Base-by-base conservation (phyloP, 176 grass and related monocot species). In the Avena eriantha region DNA sequence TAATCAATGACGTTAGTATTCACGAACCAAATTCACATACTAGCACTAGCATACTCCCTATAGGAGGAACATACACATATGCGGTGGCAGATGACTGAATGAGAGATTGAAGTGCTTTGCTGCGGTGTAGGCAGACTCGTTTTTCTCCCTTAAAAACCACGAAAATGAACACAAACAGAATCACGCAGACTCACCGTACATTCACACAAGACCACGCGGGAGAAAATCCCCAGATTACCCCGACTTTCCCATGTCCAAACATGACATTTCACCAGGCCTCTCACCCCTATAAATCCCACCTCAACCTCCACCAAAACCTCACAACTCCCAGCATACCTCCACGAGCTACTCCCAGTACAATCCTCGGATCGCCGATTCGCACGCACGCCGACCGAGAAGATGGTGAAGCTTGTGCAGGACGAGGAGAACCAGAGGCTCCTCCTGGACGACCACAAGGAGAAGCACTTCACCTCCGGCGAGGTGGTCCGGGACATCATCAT, bases 401-500 rank as follows among this genome's bases (percentile, higher is more conserved):
- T 91, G 84, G 87, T 78, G 36, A 26, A 79, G 26, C 31, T 39
- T 3, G 86, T 80, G 78, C 86, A 71, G 21, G 91, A 90, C 59
- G 91, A 85, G 78, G 84, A 91, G 87, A 90, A 85, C 88, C 86
- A 91, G 82, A 56, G 39, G 87, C 91, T 92, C 73, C 84, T 94
- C 18, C 82, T 93, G 50, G 82, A 70, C 43, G 67, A 92, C 39
- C 93, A 98, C 90, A 91, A 80, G 18, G 96, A 98, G 82, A 95
- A 91, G 79, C 96, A 98, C 87, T 98, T 98, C 92, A 98, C 90
- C 58, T 84, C 96, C 31, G 35, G 93, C 35, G 89, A 98, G 70
- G 92, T 98, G 69, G 93, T 98, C 68, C 88, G 96, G 19, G 96
- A 96, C 88, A 86, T 98, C 88, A 98, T 98, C 86, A 91, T 98